Percentiles rank a stretch among this genome's conserved stretches.
Evolutionary conservation across 306 rosid genomes (phyloP).

Genomic region (Malus fusca): DNA sequence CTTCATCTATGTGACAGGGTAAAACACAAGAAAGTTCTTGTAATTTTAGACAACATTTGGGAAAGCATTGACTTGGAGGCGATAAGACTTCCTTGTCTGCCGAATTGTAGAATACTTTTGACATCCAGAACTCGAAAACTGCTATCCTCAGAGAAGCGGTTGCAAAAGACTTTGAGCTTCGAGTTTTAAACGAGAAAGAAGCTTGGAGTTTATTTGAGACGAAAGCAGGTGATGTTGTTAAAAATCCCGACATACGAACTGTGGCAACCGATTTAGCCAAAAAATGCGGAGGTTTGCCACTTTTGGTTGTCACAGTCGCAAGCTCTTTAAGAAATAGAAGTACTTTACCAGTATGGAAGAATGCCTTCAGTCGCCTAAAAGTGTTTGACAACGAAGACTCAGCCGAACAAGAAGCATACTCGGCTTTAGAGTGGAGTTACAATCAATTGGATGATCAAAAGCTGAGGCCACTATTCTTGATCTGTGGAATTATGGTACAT

Average conservation of each 20-base stretch:
- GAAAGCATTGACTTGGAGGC: conserved; percentile 1
- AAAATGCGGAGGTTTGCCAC: conserved; percentile 29
- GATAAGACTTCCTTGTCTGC: conserved; percentile 18
- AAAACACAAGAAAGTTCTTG: neutral
- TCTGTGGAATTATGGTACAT: conserved; percentile 12
- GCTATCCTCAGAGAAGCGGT: conserved; percentile 4
- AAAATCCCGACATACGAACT: neutral
- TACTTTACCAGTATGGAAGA: neutral
- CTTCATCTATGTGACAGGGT: neutral
- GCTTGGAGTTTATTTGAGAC: conserved; percentile 23
- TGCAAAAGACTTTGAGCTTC: conserved; percentile 6
- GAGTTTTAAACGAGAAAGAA: conserved; percentile 13
- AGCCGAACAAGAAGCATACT: neutral
- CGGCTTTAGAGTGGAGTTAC: conserved; percentile 17
- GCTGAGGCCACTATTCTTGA: conserved; percentile 15
- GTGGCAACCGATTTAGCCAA: conserved; percentile 16
- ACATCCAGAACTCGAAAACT: conserved; percentile 22
- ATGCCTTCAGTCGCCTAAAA: neutral
- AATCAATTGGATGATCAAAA: conserved; percentile 5
- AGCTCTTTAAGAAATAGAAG: conserved; percentile 5
- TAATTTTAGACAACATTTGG: conserved; percentile 32
- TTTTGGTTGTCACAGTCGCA: conserved; percentile 26
- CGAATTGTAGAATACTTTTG: conserved; percentile 18
- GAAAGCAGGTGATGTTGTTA: neutral
- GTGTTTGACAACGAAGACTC: neutral